phyloP scores from a whole-genome alignment of 768 basidiomycete genomes.

The Zangia roseola region DNA sequence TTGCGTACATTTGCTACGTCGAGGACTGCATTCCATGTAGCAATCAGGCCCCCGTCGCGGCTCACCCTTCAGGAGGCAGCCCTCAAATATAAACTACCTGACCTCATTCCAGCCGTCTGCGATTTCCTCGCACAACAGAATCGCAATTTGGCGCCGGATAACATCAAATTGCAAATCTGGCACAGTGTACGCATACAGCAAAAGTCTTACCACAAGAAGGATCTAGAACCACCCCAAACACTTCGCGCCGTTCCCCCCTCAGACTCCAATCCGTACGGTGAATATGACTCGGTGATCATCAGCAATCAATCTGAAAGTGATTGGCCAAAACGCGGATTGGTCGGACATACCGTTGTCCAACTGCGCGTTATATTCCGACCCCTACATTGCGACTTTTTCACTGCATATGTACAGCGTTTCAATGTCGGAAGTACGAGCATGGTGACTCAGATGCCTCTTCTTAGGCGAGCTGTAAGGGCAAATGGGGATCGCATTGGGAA shows the following conservation, averaged over 20 bases:
- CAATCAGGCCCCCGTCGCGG: background rate
- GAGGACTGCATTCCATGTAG: conserved; percentile 5
- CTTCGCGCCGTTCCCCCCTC: conserved; percentile 3
- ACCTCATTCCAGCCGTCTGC: background rate
- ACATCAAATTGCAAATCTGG: conserved; percentile 28
- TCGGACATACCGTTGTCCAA: conserved; percentile 18
- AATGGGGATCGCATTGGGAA: conserved; percentile 23
- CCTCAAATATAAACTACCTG: background rate
- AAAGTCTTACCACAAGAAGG: conserved; percentile 21
- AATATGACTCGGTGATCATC: conserved; percentile 15
- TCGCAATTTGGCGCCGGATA: background rate
- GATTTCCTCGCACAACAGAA: background rate
- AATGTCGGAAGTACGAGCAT: conserved; percentile 14
- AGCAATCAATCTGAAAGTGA: conserved; percentile 1
- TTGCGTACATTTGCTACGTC: background rate
- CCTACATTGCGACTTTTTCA: conserved; percentile 8
- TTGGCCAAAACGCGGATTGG: conserved; percentile 17
- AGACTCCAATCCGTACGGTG: conserved; percentile 5
- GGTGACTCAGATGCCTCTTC: conserved; percentile 21
- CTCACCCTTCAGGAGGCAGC: conserved; percentile 1
- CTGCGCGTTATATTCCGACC: conserved; percentile 16
- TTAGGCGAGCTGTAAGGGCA: conserved; percentile 15
- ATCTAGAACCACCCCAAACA: conserved; percentile 12
- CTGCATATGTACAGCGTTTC: conserved; percentile 28
- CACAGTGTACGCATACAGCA: conserved; percentile 23